A percentile compares a stretch with the other conserved stretches of the same genome.
phyloP scores from a whole-genome alignment of 495 filamentous ascomycete genomes.

The Neurospora sp. region DNA sequence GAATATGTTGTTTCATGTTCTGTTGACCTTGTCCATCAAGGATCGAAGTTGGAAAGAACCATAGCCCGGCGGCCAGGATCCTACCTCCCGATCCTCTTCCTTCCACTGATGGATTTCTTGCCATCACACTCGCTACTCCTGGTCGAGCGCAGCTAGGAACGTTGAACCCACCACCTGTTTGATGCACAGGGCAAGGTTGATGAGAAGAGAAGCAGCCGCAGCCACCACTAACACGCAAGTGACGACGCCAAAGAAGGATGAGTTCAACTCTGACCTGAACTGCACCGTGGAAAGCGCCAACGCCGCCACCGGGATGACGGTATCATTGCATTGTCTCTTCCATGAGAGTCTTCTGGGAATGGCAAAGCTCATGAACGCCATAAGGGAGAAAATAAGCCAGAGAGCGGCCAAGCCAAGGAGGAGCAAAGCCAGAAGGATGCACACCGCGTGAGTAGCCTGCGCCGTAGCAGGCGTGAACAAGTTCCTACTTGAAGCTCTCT shows the following conservation, averaged over 20 bases:
- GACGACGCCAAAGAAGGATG: conserved; percentile 4
- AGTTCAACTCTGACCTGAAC: conserved; percentile 2
- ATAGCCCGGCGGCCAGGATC: neutral
- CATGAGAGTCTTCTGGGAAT: conserved; percentile 4
- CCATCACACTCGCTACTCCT: neutral
- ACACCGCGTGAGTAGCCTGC: neutral
- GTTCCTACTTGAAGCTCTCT: neutral
- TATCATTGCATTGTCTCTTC: conserved; percentile 4
- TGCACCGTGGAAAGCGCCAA: conserved; percentile 1
- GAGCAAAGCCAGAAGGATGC: conserved; percentile 6
- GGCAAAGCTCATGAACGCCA: conserved; percentile 1
- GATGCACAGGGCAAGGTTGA: conserved; percentile 1
- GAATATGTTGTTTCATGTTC: neutral
- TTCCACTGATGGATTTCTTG: neutral
- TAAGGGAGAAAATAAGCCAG: conserved; percentile 1
- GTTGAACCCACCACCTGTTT: neutral
- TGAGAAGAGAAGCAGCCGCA: neutral
- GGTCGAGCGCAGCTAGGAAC: neutral
- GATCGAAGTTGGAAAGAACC: neutral
- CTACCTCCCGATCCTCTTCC: neutral
- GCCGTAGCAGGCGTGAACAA: neutral
- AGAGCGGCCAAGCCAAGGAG: conserved; percentile 3
- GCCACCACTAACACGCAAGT: conserved; percentile 3
- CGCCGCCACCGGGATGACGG: conserved; percentile 1
- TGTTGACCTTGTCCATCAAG: neutral